Conservation (phyloP, 2,329 filamentous ascomycete species). For the Pyricularia pennisetigena region DNA sequence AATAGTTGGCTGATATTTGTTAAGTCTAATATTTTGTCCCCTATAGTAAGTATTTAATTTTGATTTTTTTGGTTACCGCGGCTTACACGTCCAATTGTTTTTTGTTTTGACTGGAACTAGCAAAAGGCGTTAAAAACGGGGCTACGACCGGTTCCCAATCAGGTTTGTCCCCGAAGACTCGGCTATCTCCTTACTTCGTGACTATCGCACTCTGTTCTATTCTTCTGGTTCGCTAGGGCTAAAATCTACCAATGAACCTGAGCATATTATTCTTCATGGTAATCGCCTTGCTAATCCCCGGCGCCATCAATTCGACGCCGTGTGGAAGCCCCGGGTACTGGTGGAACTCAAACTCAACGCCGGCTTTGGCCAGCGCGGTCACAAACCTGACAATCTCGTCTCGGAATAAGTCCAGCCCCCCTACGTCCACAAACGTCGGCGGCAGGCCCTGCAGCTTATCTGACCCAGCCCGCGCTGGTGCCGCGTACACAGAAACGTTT, state of each 20-base stretch:
- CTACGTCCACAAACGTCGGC: constrained; percentile 26
- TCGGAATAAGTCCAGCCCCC: constrained; percentile 26
- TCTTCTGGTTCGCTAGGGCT: background rate
- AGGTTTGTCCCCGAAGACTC: background rate
- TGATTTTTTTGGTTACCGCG: too few species aligned
- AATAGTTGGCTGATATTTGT: background rate
- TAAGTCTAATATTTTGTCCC: too few species aligned
- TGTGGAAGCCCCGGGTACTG: constrained; percentile 30
- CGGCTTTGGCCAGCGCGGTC: constrained; percentile 19
- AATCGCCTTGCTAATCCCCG: background rate
- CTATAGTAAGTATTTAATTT: too few species aligned
- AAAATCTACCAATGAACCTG: background rate
- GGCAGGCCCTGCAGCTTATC: constrained; percentile 20
- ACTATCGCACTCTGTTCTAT: background rate
- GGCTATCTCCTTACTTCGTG: background rate
- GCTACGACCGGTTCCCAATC: background rate
- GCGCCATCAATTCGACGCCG: constrained; percentile 18
- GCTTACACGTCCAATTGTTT: too few species aligned
- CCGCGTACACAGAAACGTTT: constrained; percentile 9
- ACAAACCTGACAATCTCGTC: constrained; percentile 23
- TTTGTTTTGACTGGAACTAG: too few species aligned
- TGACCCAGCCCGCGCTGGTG: constrained; percentile 13
- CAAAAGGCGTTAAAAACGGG: too few species aligned
- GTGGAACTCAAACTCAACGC: constrained; percentile 27
- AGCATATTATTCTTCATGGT: background rate